Base-by-base conservation (phyloP, 176 grass and related monocot genomes). In the Carex kokanica region DNA sequence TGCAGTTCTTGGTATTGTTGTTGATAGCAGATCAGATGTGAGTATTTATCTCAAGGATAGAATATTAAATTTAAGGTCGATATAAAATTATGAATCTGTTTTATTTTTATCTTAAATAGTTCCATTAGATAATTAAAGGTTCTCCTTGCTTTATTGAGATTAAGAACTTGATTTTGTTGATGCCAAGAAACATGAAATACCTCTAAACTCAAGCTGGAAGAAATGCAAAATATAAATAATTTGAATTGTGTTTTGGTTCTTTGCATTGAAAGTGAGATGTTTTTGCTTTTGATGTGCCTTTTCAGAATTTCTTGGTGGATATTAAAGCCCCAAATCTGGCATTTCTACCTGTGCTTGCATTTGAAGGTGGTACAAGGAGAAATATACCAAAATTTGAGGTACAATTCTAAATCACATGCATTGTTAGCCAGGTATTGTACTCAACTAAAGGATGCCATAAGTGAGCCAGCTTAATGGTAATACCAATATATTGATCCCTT, bases 351-450 rank as follows among this genome's bases (percentile, higher is more conserved):
- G 89, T 99, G 16, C 89, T 95, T 86, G 81, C 96, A 67, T 99
- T 99, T 88, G 96, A 99, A 91, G 93, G 96, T 63, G 91, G 96
- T 59, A 99, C 93, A 18, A 91, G 91, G 86, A 95, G 91, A 68
- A 99, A 99, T 82, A 95, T 93, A 92, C 90, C 89, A 8, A 99
- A 95, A 82, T 99, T 90, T 21, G 93, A 99, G 96, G 96, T 99
- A 90, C 60, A 66, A 77, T 41, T 60, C 67, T 83, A 43, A 83
- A 52, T 16, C 36, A 64, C 43, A 80, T 10, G 4, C 11, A 84
- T 61, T 8, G 10, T 62, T 60, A 40, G 47, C 17, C 0, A 27
- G 4, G 4, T 77, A 17, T 32, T 18, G 20, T 77, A 77, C 73
- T 78, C 18, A 25, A 56, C 14, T 2, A 10, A 25, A 18, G 7